Evolutionary conservation across 1,284 basidiomycete genomes (phyloP).

Genomic region (Naganishia cerealis): DNA sequence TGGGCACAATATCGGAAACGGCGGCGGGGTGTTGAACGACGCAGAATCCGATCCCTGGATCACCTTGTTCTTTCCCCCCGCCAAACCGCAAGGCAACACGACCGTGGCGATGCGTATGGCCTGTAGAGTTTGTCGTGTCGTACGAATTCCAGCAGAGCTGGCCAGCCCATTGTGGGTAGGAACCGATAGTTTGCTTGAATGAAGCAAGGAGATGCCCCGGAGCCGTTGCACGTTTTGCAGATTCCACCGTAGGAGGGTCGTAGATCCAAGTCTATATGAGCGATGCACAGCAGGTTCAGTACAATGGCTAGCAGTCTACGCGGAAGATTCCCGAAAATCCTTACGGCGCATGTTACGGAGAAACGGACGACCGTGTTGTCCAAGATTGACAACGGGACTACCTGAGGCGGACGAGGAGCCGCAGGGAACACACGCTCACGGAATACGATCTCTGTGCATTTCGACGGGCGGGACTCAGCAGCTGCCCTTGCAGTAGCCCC

Average conservation of each 20-base stretch:
- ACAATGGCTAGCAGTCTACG: not conserved
- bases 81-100: constrained; percentile 53
- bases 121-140: constrained; percentile 33
- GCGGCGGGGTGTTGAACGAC: constrained; percentile 39
- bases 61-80: constrained; percentile 31
- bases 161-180: constrained; percentile 56
- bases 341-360: constrained; percentile 33
- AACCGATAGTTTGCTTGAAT: constrained; percentile 46
- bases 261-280: constrained; percentile 49
- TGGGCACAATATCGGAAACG: constrained; percentile 44
- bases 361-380: constrained; percentile 29
- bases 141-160: constrained; percentile 49
- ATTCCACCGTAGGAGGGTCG: constrained; percentile 30
- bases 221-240: not conserved
- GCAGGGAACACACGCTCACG: constrained; percentile 4
- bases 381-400: constrained; percentile 26
- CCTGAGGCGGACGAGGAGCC: not conserved
- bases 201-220: constrained; percentile 41
- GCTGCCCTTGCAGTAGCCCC: too few relatives aligned
- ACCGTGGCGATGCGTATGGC: constrained; percentile 51
- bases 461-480: too few relatives aligned
- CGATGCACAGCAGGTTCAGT: constrained; percentile 36
- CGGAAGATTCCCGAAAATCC: not conserved
- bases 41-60: constrained; percentile 55
- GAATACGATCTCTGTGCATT: constrained; percentile 9